These are phyloP conservation scores for Ganoderma boninense DNA, from an alignment of 1,284 basidiomycete genomes.

Conservation along the genomic window DNA sequence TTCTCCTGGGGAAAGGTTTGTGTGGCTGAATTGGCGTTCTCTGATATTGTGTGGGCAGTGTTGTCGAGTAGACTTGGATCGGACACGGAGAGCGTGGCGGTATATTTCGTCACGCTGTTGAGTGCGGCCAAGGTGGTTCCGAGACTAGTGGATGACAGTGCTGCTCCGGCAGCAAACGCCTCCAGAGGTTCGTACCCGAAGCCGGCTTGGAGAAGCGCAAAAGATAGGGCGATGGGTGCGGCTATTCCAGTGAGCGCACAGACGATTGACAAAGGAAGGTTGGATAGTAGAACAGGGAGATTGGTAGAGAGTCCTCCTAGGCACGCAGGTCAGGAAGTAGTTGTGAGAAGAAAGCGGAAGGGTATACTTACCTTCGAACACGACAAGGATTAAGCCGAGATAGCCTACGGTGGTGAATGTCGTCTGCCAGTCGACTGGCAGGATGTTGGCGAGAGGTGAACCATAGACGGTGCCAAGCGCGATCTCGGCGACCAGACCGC, in stretches of 20 bases:
- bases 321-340: neutral
- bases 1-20: neutral
- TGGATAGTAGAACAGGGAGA: slow-evolving; percentile 46
- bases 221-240: slow-evolving; percentile 55
- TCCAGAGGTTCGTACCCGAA: slow-evolving; percentile 47
- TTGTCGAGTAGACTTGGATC: neutral
- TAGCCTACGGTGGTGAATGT: slow-evolving; percentile 57
- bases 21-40: neutral
- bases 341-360: neutral
- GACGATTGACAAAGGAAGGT: slow-evolving; percentile 50
- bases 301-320: slow-evolving; percentile 55
- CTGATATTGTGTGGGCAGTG: neutral
- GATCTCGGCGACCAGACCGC: slow-evolving; percentile 51
- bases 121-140: slow-evolving; percentile 63
- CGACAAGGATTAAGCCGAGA: slow-evolving; percentile 59
- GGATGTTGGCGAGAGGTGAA: slow-evolving; percentile 52
- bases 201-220: slow-evolving; percentile 41
- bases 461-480: slow-evolving; percentile 55
- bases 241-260: slow-evolving; percentile 56
- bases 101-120: slow-evolving; percentile 30
- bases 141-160: slow-evolving; percentile 59
- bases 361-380: slow-evolving; percentile 53
- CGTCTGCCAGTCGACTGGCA: slow-evolving; percentile 49
- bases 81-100: neutral
- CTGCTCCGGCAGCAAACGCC: slow-evolving; percentile 59